Base-by-base conservation (phyloP, 805 yeast species). In the Nakazawaea holstii region DNA sequence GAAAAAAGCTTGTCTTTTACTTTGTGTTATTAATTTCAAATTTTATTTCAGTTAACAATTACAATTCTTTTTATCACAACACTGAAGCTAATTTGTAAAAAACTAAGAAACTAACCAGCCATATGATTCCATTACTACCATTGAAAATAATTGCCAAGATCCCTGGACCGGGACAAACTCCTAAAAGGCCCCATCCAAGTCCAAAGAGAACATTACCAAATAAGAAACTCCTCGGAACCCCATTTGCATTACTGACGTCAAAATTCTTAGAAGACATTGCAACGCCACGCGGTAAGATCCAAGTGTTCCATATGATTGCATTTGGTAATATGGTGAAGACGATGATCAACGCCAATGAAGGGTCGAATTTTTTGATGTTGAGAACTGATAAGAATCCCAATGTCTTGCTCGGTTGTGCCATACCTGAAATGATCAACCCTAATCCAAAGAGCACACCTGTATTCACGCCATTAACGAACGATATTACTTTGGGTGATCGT, bases 101-200 rank as follows among this genome's bases (percentile, higher is more conserved):
- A 2, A 49, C 28, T 0, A 61, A 43, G 43, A 69, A 60, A 1
- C 59, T 49, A 2, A 26, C 31, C 7, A 55, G 6, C 73, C 74
- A 66, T 4, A 46, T 24, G 8, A 59, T 11, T 14, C 66, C 65
- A 26, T 46, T 43, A 2, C 27, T 3, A 2, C 57, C 59, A 43
- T 62, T 59, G 27, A 62, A 51, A 8, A 61, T 49, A 15, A 59
- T 38, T 9, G 65, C 56, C 1, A 71, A 35, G 0, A 74, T 46
- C 0, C 73, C 82, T 13, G 82, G 80, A 3, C 79, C 81, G 0
- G 82, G 82, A 54, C 81, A 77, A 3, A 74, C 59, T 1, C 82
- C 82, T 0, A 68, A 54, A 2, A 73, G 31, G 0, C 78, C 81
- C 82, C 82, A 77, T 0, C 81, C 82, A 8, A 69, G 11, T 8